Conservation (phyloP, 2,329 filamentous ascomycete genomes). For the Ophiosphaerella narmari region DNA sequence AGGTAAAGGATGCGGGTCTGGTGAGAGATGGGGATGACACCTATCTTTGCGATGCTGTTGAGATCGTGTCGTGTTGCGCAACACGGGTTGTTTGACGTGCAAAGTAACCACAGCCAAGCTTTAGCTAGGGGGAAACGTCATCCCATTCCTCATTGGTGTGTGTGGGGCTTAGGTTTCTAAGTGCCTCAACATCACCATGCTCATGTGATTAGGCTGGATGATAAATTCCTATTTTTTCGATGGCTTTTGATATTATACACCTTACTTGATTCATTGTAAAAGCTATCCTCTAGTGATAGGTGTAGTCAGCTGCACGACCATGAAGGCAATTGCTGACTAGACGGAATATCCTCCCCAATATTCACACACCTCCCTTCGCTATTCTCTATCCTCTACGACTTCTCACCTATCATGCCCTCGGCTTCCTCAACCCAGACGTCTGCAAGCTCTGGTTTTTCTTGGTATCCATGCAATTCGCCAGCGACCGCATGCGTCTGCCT, state of each 20-base stretch:
- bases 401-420: background rate
- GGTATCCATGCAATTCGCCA: background rate
- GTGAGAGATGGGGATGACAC: conserved; percentile 6
- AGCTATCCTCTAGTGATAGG: too few relatives aligned
- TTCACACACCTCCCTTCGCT: background rate
- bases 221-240: too few relatives aligned
- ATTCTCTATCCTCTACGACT: background rate
- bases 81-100: conserved; percentile 1
- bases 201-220: too few relatives aligned
- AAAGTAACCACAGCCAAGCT: conserved; percentile 1
- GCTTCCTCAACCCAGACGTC: conserved; percentile 9
- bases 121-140: conserved; percentile 7
- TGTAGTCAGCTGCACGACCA: too few relatives aligned
- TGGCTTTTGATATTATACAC: too few relatives aligned
- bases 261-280: too few relatives aligned
- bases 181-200: too few relatives aligned
- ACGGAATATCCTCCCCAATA: too few relatives aligned
- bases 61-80: conserved; percentile 13
- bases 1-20: conserved; percentile 1
- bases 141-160: background rate
- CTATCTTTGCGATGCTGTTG: conserved; percentile 7
- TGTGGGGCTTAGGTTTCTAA: background rate
- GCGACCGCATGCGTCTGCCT: conserved; percentile 3
- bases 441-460: background rate
- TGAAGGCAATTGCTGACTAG: too few relatives aligned